Conservation (phyloP, 306 rosid species). For the Lupinus albus region DNA sequence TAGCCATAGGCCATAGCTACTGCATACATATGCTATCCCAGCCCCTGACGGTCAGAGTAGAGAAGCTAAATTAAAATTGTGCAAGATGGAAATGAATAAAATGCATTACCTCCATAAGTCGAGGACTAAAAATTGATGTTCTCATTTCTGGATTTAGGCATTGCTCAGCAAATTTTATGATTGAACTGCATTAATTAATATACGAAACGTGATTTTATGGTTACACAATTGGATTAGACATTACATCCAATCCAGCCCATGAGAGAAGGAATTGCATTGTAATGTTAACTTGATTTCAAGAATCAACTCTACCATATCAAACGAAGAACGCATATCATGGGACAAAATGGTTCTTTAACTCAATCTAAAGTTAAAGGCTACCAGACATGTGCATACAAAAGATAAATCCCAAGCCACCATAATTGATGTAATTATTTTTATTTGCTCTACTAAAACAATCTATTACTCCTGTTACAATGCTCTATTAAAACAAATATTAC, state of each 20-base stretch:
- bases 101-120: conserved; percentile 88
- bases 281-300: conserved; percentile 32
- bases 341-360: conserved; percentile 8
- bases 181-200: conserved; percentile 66
- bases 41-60: not conserved
- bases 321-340: conserved; percentile 20
- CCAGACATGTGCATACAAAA: not conserved
- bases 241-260: conserved; percentile 22
- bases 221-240: conserved; percentile 24
- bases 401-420: not conserved
- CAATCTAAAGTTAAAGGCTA: not conserved
- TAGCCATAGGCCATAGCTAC: not conserved
- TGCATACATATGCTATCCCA: not conserved
- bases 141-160: conserved; percentile 76
- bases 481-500: too few species aligned
- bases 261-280: conserved; percentile 21
- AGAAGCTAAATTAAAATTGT: conserved; percentile 17
- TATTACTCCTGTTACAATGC: too few species aligned
- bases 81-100: conserved; percentile 39
- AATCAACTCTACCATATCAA: conserved; percentile 24
- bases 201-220: conserved; percentile 32
- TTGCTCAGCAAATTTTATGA: conserved; percentile 85
- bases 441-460: too few species aligned
- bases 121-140: conserved; percentile 86
- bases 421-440: too few species aligned